Base-by-base conservation (phyloP, 2,329 filamentous ascomycete genomes). In the Penicillium expansum region DNA sequence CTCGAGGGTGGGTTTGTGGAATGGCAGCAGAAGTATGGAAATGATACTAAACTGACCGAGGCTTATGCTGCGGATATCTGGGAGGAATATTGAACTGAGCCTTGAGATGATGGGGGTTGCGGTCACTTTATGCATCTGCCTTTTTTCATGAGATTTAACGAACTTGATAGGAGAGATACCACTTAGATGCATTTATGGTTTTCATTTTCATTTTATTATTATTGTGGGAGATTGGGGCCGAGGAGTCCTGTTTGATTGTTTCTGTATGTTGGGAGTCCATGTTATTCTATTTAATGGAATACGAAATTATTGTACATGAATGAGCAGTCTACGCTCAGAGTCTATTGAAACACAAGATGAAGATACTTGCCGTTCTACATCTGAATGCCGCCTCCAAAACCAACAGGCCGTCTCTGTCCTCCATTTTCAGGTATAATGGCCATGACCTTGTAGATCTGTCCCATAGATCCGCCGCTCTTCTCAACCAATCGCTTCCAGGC, bases 401-500 rank as follows among this genome's bases (percentile, higher is more conserved):
- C 94, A 53, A 96, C 92, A 2, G 93, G 93, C 57, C 87, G 82
- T 67, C 92, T 85, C 59, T 79, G 82, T 1, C 89, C 87, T 35
- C 81, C 83, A 62, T 89, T 90, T 74, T 92, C 89, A 0, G 94
- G 94, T 67, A 97, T 71, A 66, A 99, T 91, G 13, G 92, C 90
- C 82, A 99, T 82, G 24, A 86, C 92, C 77, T 97, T 97, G 74
- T 99, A 99, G 22, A 96, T 79, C 77, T 88, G 92, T 0, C 94
- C 94, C 94, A 99, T 99, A 0, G 92, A 93, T 50, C 85, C 86
- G 1, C 86, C 88, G 0, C 90, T 88, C 41, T 86, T 81, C 72
- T 96, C 92, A n/a, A 97, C 85, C 50, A 99, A 77, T 59, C 94
- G 81, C 76, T 85, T 88, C 85, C 91, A 95, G 0, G 89, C 87